phyloP scores from a whole-genome alignment of 2,329 filamentous ascomycete species.

The Diatrype stigma region DNA sequence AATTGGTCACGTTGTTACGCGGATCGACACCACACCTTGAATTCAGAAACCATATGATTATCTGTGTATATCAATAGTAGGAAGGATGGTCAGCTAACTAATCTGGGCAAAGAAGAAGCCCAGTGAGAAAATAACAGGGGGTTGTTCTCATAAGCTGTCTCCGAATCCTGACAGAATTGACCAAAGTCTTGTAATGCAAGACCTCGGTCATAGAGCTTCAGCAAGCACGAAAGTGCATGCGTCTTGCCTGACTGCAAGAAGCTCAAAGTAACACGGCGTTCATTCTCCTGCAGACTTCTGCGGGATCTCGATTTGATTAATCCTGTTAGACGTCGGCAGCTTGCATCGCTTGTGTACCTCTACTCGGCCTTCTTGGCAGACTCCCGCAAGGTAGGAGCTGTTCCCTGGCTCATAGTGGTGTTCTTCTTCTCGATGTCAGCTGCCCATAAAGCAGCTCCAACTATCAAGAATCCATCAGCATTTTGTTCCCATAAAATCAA shows the following conservation, averaged over 20 bases:
- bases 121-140: neutral
- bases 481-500: neutral
- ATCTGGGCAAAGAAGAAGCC: neutral
- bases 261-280: neutral
- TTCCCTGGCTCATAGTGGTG: slow-evolving; percentile 44
- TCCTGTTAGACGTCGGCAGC: slow-evolving; percentile 19
- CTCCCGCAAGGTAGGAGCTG: slow-evolving; percentile 47
- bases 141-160: neutral
- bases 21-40: no score
- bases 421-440: slow-evolving; percentile 69
- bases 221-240: neutral
- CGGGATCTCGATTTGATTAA: slow-evolving; percentile 19
- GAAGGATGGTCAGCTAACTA: no score
- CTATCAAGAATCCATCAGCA: slow-evolving; percentile 35
- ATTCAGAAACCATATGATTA: no score
- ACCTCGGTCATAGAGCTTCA: no score
- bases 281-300: slow-evolving; percentile 10
- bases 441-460: slow-evolving; percentile 92
- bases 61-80: no score
- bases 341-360: slow-evolving; percentile 14
- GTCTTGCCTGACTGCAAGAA: neutral
- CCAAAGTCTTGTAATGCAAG: neutral
- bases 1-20: no score
- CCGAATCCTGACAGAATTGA: neutral
- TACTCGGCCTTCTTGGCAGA: slow-evolving; percentile 46